Base-by-base conservation (phyloP, 257 asterid species). In the Salvia splendens region DNA sequence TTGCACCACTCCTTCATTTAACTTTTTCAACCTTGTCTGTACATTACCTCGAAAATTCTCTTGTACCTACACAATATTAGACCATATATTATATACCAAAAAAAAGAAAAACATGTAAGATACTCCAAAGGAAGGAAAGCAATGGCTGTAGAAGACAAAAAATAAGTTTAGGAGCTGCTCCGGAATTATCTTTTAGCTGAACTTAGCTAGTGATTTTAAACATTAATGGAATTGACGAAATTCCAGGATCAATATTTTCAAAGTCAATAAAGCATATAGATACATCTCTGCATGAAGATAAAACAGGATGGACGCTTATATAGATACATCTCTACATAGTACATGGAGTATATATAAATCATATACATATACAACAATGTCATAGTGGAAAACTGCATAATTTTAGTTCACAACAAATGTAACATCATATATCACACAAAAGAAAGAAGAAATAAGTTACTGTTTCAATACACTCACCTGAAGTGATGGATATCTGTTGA, bases 1-100 rank as follows among this genome's bases (percentile, higher is more conserved):
- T 79, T 88, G 95, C 67, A 94, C 97, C 45, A 86, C 95, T 24
- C 99, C 97, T 68, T 94, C 99, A 12, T 83, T 87, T 74, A 94
- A 72, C 75, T 94, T 94, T 64, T 74, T 88, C 45, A 94, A 77
- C 73, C 99, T 83, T 10, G 99, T 93, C 75, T 86, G 99, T 33
- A 93, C 99, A 78, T 93, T 93, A 54, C 99, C 99, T 72, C 97
- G 86, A 50, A 93, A 93, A 62, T 93, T 93, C 80, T 90, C 99
- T 57, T 80, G 75, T 77, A 93, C 97, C 97, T 93, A 74, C 36
- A 67, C n/a, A 65, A 40, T 40, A 36, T 65, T 70, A 30, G 41
- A 61, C 12, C 36, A 60, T 1, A 16, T 17, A 20, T 59, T 41
- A 60, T 12, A 14, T 43, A 20, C 5, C 5, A 16, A 38, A 51